A percentile compares a stretch with the other conserved stretches of the same genome.
These are phyloP conservation scores for Aquilaria malaccensis DNA, from an alignment of 345 rosid genomes.

Conservation along the genomic window DNA sequence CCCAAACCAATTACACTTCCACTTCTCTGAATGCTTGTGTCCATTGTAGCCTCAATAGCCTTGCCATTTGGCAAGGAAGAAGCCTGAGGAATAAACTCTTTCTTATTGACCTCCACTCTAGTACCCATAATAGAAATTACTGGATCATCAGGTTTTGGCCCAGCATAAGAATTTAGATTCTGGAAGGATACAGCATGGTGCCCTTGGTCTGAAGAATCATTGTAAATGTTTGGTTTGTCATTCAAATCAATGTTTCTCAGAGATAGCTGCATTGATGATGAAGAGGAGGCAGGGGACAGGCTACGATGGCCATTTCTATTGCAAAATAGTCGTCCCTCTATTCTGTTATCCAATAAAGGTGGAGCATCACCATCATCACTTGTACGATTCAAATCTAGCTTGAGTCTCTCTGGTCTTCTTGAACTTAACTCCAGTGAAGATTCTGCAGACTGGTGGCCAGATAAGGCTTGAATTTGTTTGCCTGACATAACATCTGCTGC, in stretches of 20 bases:
- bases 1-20: constrained; percentile 53
- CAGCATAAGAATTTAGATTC: constrained; percentile 31
- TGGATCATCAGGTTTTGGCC: constrained; percentile 44
- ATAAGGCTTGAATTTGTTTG: constrained; percentile 44
- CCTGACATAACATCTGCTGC: constrained; percentile 32
- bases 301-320: constrained; percentile 53
- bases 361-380: constrained; percentile 65
- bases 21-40: constrained; percentile 37
- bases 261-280: constrained; percentile 60
- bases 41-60: constrained; percentile 37
- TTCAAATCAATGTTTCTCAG: constrained; percentile 84
- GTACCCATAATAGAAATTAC: constrained; percentile 69
- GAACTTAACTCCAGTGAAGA: constrained; percentile 56
- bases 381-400: constrained; percentile 68
- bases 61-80: constrained; percentile 55
- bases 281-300: constrained; percentile 74
- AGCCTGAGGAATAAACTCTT: constrained; percentile 37
- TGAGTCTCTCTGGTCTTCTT: constrained; percentile 51
- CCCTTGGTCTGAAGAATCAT: constrained; percentile 47
- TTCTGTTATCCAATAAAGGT: constrained; percentile 34
- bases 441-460: constrained; percentile 46
- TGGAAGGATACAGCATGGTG: constrained; percentile 27
- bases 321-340: constrained; percentile 38
- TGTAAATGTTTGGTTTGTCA: constrained; percentile 54
- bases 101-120: constrained; percentile 54